A percentile compares a stretch with the other conserved stretches of the same genome.
These are phyloP conservation scores for Dioszegia aurantiaca DNA, from an alignment of 768 basidiomycete species.

Conservation along the genomic window DNA sequence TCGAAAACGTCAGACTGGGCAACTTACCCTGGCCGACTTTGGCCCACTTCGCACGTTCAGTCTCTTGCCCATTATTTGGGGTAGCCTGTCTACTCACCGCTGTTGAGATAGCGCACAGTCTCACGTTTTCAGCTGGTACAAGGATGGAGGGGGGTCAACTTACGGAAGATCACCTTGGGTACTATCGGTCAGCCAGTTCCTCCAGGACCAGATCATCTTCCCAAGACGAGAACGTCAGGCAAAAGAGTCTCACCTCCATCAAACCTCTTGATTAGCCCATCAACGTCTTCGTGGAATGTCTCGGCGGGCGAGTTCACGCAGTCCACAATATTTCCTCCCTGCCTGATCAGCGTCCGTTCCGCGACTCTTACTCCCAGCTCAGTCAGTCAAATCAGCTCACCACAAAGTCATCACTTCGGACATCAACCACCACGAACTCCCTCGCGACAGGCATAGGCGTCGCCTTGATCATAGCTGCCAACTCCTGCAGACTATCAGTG, in stretches of 20 bases:
- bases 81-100: conserved; percentile 23
- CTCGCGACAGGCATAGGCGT: conserved; percentile 23
- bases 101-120: conserved; percentile 50
- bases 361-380: background rate
- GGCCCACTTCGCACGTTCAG: conserved; percentile 38
- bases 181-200: conserved; percentile 24
- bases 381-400: conserved; percentile 25
- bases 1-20: too few relatives aligned
- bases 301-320: conserved; percentile 46
- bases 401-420: conserved; percentile 47
- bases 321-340: conserved; percentile 50
- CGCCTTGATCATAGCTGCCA: conserved; percentile 45
- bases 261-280: conserved; percentile 42
- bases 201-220: background rate
- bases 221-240: background rate
- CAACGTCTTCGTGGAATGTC: conserved; percentile 42
- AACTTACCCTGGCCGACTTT: conserved; percentile 48
- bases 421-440: conserved; percentile 45
- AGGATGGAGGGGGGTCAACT: background rate
- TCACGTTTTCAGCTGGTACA: conserved; percentile 11
- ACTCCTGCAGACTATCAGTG: conserved; percentile 29
- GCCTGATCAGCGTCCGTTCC: background rate
- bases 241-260: conserved; percentile 31
- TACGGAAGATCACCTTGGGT: conserved; percentile 49
- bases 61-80: background rate